A percentile compares a stretch with the other conserved stretches of the same genome.
Conservation (phyloP, 192 early-diverging fungal species). For the Backusella tuberculispora region DNA sequence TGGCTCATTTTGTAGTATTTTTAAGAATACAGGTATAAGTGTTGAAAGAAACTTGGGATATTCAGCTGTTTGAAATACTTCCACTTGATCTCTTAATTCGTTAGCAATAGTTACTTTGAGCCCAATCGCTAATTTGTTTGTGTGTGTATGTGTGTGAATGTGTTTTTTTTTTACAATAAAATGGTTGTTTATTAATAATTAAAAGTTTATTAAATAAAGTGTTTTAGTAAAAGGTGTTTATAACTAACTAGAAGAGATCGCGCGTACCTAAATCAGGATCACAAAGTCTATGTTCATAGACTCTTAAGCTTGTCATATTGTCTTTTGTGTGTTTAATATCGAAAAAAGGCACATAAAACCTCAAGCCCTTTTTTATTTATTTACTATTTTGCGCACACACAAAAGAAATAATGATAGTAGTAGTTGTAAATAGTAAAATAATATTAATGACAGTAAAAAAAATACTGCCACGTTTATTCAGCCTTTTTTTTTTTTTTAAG, state of each 20-base stretch:
- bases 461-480: background rate
- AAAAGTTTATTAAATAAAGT: too few relatives aligned
- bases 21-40: slow-evolving; percentile 83
- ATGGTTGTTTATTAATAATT: background rate
- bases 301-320: slow-evolving; percentile 42
- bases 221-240: background rate
- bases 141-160: background rate
- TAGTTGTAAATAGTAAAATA: background rate
- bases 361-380: background rate
- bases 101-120: slow-evolving; percentile 82
- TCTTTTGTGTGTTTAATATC: background rate
- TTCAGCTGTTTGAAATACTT: slow-evolving; percentile 87
- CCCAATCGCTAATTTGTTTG: slow-evolving; percentile 48
- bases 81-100: slow-evolving; percentile 90
- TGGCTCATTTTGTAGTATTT: slow-evolving; percentile 71
- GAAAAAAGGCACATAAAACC: slow-evolving; percentile 14
- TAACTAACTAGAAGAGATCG: background rate
- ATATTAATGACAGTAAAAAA: background rate
- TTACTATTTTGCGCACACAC: slow-evolving; percentile 11
- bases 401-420: background rate
- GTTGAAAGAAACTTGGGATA: slow-evolving; percentile 76
- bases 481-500: background rate
- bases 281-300: slow-evolving; percentile 53
- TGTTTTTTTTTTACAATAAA: background rate
- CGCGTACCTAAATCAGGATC: slow-evolving; percentile 53